Base-by-base conservation (phyloP, 495 filamentous ascomycete species). In the Hyaloscypha variabilis region DNA sequence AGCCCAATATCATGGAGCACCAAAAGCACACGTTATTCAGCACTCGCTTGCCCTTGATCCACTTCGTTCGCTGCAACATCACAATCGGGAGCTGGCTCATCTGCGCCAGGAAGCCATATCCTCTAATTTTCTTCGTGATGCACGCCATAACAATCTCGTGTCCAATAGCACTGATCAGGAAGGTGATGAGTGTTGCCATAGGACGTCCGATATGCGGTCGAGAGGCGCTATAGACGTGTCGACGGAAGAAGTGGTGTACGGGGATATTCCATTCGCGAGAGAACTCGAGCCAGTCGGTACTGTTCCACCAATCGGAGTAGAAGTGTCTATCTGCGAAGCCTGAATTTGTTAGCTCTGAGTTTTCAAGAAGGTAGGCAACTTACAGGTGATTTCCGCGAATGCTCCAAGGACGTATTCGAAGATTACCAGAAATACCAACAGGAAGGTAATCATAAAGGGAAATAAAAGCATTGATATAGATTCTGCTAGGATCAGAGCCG, bases 111-210 rank as follows among this genome's bases (percentile, higher is more conserved):
- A 97, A 96, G 6, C 95, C 95, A 73, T 98, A 98, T 1, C 95
- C 95, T 29, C 95, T 82, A 46, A 99, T 79, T 77, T 99, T 98
- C 81, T 97, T 94, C 55, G 94, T 97, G 74, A 99, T 98, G 73
- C 94, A 97, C 34, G 91, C 92, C 92, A 99, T 95, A 65, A 99
- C 91, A 31, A 99, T 85, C 74, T 99, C 95, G 75, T 99, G 95
- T 23, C 92, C 94, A 21, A 95, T 65, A 42, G 95, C 89, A 71
- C 87, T 91, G 71, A 97, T 90, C 51, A 99, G 76, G 74, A 99
- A 99, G 11, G 95, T 98, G 66, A 96, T 91, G 62, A 94, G 78
- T 60, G 92, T 97, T 23, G 95, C 94, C 52, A 91, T 82, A 2
- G 88, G 86, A 31, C 91, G 83, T 51, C 90, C 91, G 69, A 95